These are phyloP conservation scores for Geotrichum restrictum DNA, from an alignment of 1,139 yeast species.

Conservation along the genomic window DNA sequence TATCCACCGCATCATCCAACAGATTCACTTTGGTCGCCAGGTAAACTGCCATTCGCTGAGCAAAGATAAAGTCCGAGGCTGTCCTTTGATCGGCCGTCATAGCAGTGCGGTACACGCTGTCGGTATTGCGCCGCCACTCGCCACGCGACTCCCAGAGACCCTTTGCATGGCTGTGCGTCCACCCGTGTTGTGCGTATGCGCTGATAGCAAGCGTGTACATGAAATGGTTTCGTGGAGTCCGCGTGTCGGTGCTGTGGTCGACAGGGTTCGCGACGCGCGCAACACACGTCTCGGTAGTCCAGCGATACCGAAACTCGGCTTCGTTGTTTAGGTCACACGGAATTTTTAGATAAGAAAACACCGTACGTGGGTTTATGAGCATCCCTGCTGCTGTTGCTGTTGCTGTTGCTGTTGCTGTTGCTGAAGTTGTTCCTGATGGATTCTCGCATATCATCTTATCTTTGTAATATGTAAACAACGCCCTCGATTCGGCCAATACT, in stretches of 20 bases:
- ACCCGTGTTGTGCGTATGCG: constrained; percentile 57
- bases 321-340: constrained; percentile 49
- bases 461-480: constrained; percentile 61
- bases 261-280: constrained; percentile 9
- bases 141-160: constrained; percentile 78
- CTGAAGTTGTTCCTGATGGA: background rate
- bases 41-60: constrained; percentile 56
- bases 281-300: constrained; percentile 45
- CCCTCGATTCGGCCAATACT: constrained; percentile 70
- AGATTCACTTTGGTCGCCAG: constrained; percentile 49
- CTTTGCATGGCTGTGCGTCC: constrained; percentile 54
- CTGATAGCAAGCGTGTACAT: constrained; percentile 61
- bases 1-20: constrained; percentile 64
- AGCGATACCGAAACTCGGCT: constrained; percentile 52
- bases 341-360: constrained; percentile 53
- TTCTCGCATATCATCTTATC: constrained; percentile 24
- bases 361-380: constrained; percentile 44
- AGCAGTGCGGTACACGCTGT: constrained; percentile 41
- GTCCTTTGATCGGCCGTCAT: constrained; percentile 44
- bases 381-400: background rate
- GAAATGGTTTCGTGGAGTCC: constrained; percentile 48
- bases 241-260: constrained; percentile 22
- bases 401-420: no score
- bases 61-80: constrained; percentile 62
- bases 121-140: constrained; percentile 52